Evolutionary conservation across 306 rosid genomes (phyloP).

Genomic region (Cicer chorassanicum): DNA sequence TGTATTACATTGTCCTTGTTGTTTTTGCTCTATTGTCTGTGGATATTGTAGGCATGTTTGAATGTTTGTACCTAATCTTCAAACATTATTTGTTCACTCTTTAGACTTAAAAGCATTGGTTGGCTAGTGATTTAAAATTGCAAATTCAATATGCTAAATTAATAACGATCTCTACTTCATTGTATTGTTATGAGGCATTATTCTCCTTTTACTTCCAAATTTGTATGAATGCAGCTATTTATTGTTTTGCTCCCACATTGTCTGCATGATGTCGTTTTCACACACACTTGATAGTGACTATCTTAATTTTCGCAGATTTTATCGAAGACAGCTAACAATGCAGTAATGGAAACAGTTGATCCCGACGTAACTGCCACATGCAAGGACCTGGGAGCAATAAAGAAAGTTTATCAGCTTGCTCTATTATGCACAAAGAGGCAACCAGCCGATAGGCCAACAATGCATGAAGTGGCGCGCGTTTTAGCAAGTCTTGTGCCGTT

Average conservation of each 20-base stretch:
- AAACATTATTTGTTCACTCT: neutral
- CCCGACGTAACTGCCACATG: conserved; percentile 80
- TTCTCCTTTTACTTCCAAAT: neutral
- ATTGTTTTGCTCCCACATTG: neutral
- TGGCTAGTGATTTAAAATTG: conserved; percentile 1
- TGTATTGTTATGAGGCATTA: neutral
- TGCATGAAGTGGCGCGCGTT: conserved; percentile 89
- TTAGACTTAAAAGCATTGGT: neutral
- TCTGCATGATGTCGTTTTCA: conserved; percentile 13
- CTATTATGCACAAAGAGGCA: conserved; percentile 84
- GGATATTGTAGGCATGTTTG: neutral
- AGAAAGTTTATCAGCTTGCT: conserved; percentile 86
- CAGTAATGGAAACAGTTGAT: conserved; percentile 94
- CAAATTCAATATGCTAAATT: neutral
- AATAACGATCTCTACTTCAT: neutral
- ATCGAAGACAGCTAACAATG: conserved; percentile 81
- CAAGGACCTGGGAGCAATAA: conserved; percentile 78
- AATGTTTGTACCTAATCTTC: neutral
- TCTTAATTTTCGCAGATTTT: conserved; percentile 58
- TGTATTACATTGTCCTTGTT: neutral
- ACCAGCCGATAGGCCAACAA: conserved; percentile 78
- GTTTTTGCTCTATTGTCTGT: conserved; percentile 5
- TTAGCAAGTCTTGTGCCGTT: conserved; percentile 64
- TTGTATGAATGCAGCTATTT: conserved; percentile 12
- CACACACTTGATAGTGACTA: neutral